Evolutionary conservation across 768 basidiomycete species (phyloP).

Genomic region (Rhodosporidiobolus sp.): DNA sequence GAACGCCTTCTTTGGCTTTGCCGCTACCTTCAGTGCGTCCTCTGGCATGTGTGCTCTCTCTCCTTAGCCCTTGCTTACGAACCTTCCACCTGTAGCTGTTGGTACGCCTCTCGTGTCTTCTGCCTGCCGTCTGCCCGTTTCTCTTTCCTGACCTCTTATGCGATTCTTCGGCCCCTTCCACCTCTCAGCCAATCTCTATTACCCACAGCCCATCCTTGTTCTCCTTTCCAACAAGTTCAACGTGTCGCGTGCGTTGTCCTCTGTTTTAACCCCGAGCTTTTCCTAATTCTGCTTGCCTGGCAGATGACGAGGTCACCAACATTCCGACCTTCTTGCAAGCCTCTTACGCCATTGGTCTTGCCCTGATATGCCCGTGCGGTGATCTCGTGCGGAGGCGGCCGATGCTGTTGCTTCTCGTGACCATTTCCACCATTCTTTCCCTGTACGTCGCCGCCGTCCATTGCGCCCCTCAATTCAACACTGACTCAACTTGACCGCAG

Average conservation of each 20-base stretch:
- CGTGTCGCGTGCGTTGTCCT: slow-evolving; percentile 1
- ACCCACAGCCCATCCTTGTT: slow-evolving; percentile 41
- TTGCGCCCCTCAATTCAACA: too few relatives aligned
- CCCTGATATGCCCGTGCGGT: slow-evolving; percentile 75
- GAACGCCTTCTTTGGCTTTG: slow-evolving; percentile 63
- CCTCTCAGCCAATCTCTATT: slow-evolving; percentile 42
- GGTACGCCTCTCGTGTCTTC: not conserved
- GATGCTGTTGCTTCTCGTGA: slow-evolving; percentile 61
- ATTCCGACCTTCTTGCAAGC: slow-evolving; percentile 51
- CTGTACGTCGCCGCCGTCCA: slow-evolving; percentile 57
- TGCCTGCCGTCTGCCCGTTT: slow-evolving; percentile 46
- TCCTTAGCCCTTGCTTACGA: slow-evolving; percentile 39
- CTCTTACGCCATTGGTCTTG: slow-evolving; percentile 66
- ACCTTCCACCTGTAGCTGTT: slow-evolving; percentile 3
- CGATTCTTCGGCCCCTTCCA: not conserved
- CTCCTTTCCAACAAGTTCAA: slow-evolving; percentile 5
- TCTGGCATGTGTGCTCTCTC: not conserved
- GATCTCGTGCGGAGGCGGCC: slow-evolving; percentile 75
- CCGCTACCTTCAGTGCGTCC: slow-evolving; percentile 56
- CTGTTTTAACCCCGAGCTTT: too few relatives aligned
- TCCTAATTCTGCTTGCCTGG: not conserved
- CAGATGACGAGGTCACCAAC: slow-evolving; percentile 22
- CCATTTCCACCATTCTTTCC: slow-evolving; percentile 59
- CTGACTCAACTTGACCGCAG: slow-evolving; percentile 57
- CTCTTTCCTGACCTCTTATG: slow-evolving; percentile 45